Conservation (phyloP, 306 rosid species). For the Lathyrus tuberosus region DNA sequence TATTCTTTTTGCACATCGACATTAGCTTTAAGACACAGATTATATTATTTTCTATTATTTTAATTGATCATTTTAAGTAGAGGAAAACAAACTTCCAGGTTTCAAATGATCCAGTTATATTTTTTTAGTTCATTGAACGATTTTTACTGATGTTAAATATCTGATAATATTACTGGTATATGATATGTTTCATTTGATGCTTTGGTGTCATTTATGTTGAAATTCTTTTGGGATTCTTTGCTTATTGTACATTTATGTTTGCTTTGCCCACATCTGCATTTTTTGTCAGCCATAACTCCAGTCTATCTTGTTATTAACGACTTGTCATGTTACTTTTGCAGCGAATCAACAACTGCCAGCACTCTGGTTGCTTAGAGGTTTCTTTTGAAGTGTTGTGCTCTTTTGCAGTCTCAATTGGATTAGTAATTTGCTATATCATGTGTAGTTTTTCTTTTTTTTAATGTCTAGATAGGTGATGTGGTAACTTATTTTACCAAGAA, state of each 20-base stretch:
- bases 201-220: background rate
- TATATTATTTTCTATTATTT: background rate
- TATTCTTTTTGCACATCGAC: background rate
- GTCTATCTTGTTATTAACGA: background rate
- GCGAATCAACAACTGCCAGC: conserved; percentile 62
- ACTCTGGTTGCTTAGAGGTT: conserved; percentile 52
- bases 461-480: conserved; percentile 28
- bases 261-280: background rate
- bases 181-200: background rate
- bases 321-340: conserved; percentile 25
- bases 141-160: background rate
- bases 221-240: background rate
- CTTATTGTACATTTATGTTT: background rate
- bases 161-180: conserved; percentile 9
- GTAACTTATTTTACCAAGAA: background rate
- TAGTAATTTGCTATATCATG: conserved; percentile 13
- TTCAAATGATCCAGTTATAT: background rate
- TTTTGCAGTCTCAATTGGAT: background rate
- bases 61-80: background rate
- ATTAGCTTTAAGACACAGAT: no score
- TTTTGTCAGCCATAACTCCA: background rate
- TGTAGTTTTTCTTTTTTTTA: conserved; percentile 16
- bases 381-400: background rate
- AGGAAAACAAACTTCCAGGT: background rate
- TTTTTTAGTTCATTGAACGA: background rate